Base-by-base conservation (phyloP, 2,329 filamentous ascomycete genomes). In the Trichoderma arundinaceum region DNA sequence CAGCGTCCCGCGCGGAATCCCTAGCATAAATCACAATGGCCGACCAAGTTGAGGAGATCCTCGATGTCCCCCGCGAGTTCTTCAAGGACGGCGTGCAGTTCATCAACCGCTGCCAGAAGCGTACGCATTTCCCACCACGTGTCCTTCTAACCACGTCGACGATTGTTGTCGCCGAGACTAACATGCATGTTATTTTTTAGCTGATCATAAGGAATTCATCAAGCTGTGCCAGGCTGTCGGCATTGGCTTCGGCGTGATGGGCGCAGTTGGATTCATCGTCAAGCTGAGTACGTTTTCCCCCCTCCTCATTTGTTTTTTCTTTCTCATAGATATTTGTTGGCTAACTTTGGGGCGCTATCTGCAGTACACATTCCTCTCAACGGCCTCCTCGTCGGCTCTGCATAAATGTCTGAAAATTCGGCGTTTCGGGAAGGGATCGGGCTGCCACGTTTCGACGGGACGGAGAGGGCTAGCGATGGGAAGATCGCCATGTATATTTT, bases 241-340 rank as follows among this genome's bases (percentile, higher is more conserved):
- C 66, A 84, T 89, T 69, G 88, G 88, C 67, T 90, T 90, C 79
- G 77, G 90, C 69, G 84, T 90, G 77, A 90, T 90, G 88, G 88
- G 88, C 68, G 86, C 86, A 54, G 88, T 90, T 66, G 88, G 88
- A 69, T 90, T 90, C 78, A 77, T 90, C 68, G 87, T 90, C 75
- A 90, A 90, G 83, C 82, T 90, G 74, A 88, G 86, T 88, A 81
- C 57, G 84, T 70, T 10, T 35, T 33, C 35, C 35, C 32, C 32
- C 17, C n/a, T 4, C 1, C 39, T 38, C 15, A 35, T 10, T 17
- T 3, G 51, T n/a, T 52, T n/a, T n/a, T n/a, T n/a, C n/a, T n/a
- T n/a, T 28, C 22, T 3, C 22, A 28, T 3, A 28, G 22, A 28
- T 28, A 28, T 28, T 28, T 6, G 10, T 28, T 28, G 7, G 52